Conservation (phyloP, 2,329 filamentous ascomycete genomes). For the Raffaelea ambrosiae region DNA sequence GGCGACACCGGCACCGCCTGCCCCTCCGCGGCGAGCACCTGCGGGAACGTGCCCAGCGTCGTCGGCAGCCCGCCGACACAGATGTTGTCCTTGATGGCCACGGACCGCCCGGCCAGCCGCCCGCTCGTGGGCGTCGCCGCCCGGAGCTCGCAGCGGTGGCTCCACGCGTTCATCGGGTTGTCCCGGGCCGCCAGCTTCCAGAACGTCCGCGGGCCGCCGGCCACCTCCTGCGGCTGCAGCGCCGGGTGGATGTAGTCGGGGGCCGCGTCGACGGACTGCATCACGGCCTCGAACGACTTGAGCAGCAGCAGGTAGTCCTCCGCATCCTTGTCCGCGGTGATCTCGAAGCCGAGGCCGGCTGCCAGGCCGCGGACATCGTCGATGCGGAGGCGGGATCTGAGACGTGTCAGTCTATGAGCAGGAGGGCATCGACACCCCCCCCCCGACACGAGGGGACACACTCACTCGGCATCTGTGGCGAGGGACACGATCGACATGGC, state of each 20-base stretch:
- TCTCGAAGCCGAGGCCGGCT: constrained; percentile 3
- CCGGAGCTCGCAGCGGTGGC: constrained; percentile 18
- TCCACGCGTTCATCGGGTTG: constrained; percentile 25
- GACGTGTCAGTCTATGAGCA: too few species aligned
- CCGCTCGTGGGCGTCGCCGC: constrained; percentile 20
- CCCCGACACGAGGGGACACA: too few species aligned
- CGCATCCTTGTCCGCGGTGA: constrained; percentile 14
- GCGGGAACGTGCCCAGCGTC: constrained; percentile 43
- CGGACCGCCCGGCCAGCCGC: constrained; percentile 60
- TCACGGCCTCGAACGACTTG: constrained; percentile 19
- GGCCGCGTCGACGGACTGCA: constrained; percentile 14
- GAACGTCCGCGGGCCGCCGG: constrained; percentile 12
- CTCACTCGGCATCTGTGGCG: too few species aligned
- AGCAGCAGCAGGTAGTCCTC: constrained; percentile 18
- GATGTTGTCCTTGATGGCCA: constrained; percentile 68
- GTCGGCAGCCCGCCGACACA: constrained; percentile 55
- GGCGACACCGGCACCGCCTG: constrained; percentile 56
- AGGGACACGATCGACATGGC: too few species aligned
- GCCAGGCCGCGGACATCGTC: neutral
- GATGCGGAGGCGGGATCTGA: neutral
- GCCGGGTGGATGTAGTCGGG: constrained; percentile 19
- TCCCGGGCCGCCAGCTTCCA: constrained; percentile 12
- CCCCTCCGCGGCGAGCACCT: constrained; percentile 20
- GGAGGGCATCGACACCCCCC: too few species aligned
- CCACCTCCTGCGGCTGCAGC: constrained; percentile 10